Base-by-base conservation (phyloP, 345 rosid species). In the Zanthoxylum bungeanum region DNA sequence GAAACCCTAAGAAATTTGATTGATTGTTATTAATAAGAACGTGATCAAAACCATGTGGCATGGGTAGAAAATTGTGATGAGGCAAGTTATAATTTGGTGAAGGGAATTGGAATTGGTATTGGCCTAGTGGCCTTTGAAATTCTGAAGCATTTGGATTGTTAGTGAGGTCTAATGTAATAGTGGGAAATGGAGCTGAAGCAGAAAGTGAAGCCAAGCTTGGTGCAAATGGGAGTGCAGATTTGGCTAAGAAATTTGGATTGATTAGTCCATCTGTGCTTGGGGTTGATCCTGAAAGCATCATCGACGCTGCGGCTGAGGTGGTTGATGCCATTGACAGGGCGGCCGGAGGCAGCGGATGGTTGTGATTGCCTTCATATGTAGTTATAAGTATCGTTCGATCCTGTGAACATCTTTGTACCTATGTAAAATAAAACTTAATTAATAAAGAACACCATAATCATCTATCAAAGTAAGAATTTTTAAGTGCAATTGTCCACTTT, bases 361-460 rank as follows among this genome's bases (percentile, higher is more conserved):
- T 84, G 71, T 86, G 90, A 46, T 56, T 79, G 58, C 90, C 88
- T 73, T 86, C 90, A 17, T 86, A 86, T 0, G 88, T 84, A 17
- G 88, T 84, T 34, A 79, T 75, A 39, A 86, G 75, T 60, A 86
- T 79, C 4, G 90, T 44, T 52, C 69, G 60, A 66, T 86, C 90
- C 60, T 82, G 82, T 7, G 85, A 75, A 66, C 88, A 86, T 36
- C 90, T 75, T 75, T 86, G 90, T 57, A 84, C 90, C 88, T 86
- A 51, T 21, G 8, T 5, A 44, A 19, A 8, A 60, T 60, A 36
- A 5, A 59, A 31, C 63, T 30, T 16, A 33, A 19, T 33, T 33
- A 31, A 12, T n/a, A 56, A 56, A 56, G 36, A 2, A 2, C 60
- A 27, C 25, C 17, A 56, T 14, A 17, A 10, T 56, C 9, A 11